Evolutionary conservation across 345 rosid species (phyloP), one percentile per base, ranked within the genome.

Genomic region (Acer yangbiense): DNA sequence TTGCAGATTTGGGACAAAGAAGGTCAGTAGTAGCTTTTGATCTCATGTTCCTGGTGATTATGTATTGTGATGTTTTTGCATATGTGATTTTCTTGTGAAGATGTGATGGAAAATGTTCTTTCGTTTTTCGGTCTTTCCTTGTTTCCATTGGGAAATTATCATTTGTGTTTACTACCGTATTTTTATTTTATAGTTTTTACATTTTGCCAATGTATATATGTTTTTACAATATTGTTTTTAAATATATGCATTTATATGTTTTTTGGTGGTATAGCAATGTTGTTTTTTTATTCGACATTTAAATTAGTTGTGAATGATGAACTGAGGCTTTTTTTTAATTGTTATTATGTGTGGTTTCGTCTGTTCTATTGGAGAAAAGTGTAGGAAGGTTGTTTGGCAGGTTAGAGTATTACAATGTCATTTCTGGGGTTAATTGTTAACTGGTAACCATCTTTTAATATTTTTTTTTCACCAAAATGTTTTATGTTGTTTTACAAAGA

Each of bases 1-100:
- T 84, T 92, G 82, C 94, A 90, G 89, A 90, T 92, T 83, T 90
- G 94, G 97, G 97, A 90, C 70, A 92, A 92, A 83, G 97, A 90
- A 88, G 94, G 97, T 88, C 48, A 79, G 79, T 77, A 77, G 79
- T 77, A 7, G 52, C 65, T 79, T 76, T 70, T 62, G 50, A 61
- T 4, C 46, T 66, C 7, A 32, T 23, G 57, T 10, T 71, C 3
- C 14, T 41, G 14, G 68, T 62, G 13, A 17, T 46, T 29, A 13
- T 63, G n/a, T 75, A 1, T 50, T 48, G n/a, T 65, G 27, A 61
- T 50, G 25, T 57, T 16, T 8, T 44, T 32, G 23, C 57, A 52
- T 71, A 48, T 46, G 4, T 18, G 7, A n/a, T 58, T 73, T 68
- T 43, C 20, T 55, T 71, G 55, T 57, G 5, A 61, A 18, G 52